A percentile compares a stretch with the other conserved stretches of the same genome.
Evolutionary conservation across 2,329 filamentous ascomycete species (phyloP).

Genomic region (Fusarium buharicum): DNA sequence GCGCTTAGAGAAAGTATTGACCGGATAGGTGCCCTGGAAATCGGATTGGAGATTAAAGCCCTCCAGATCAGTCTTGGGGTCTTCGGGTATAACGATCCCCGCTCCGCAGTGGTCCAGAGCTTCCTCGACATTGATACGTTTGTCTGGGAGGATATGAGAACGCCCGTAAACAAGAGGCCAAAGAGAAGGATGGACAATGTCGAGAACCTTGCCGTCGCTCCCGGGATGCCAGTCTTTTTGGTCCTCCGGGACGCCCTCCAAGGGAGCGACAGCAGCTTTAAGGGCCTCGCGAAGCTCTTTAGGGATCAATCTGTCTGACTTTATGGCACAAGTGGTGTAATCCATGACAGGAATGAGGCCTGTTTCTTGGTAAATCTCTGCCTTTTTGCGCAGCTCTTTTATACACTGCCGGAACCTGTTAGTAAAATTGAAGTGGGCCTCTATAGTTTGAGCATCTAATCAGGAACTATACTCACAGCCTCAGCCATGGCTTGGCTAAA

Average conservation of each 20-base stretch:
- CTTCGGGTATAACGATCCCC: slow-evolving; percentile 46
- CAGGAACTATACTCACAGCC: slow-evolving; percentile 45
- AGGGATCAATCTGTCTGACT: slow-evolving; percentile 49
- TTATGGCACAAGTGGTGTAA: slow-evolving; percentile 48
- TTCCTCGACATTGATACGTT: slow-evolving; percentile 51
- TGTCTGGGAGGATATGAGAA: slow-evolving; percentile 50
- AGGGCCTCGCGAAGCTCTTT: slow-evolving; percentile 51
- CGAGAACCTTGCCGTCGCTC: slow-evolving; percentile 32
- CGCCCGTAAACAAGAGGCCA: slow-evolving; percentile 42
- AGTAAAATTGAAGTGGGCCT: slow-evolving; percentile 3
- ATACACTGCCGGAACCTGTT: slow-evolving; percentile 43
- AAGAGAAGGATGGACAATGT: slow-evolving; percentile 39
- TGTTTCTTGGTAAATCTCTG: slow-evolving; percentile 48
- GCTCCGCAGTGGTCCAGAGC: slow-evolving; percentile 51
- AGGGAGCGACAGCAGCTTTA: slow-evolving; percentile 52
- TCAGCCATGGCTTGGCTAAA: slow-evolving; percentile 49
- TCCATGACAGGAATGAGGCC: slow-evolving; percentile 51
- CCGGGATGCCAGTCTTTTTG: slow-evolving; percentile 50
- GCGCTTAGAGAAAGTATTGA: slow-evolving; percentile 15
- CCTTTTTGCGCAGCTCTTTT: slow-evolving; percentile 49
- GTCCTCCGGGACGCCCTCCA: slow-evolving; percentile 63
- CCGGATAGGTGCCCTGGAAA: background rate
- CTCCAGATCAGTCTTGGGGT: background rate
- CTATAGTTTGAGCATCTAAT: too few species aligned
- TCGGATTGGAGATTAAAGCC: background rate